Conservation (phyloP, 192 early-diverging fungal species). For the Backusella macrospora region DNA sequence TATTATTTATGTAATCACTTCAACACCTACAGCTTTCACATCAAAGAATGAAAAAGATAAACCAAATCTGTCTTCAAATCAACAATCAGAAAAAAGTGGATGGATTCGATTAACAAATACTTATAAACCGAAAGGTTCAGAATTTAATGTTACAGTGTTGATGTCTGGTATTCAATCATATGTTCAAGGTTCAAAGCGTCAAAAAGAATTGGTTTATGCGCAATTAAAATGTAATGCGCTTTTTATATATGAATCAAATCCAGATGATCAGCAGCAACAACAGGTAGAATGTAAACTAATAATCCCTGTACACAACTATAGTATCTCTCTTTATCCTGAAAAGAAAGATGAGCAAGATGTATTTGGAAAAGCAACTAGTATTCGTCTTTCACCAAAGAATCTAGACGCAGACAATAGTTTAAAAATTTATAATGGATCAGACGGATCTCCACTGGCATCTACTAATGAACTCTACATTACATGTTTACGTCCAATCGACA, state of each 20-base stretch:
- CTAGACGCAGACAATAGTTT: neutral
- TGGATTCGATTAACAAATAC: constrained; percentile 35
- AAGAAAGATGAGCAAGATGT: constrained; percentile 70
- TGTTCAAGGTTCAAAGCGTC: constrained; percentile 11
- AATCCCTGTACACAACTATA: constrained; percentile 72
- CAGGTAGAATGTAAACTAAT: constrained; percentile 46
- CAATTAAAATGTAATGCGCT: constrained; percentile 77
- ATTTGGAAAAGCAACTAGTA: constrained; percentile 71
- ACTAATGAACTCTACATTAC: constrained; percentile 68
- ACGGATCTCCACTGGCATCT: constrained; percentile 40
- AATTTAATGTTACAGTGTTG: constrained; percentile 16
- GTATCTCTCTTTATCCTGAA: constrained; percentile 76
- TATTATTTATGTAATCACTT: constrained; percentile 17
- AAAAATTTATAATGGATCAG: constrained; percentile 32
- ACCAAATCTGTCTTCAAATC: neutral
- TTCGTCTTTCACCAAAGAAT: constrained; percentile 44
- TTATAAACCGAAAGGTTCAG: constrained; percentile 12
- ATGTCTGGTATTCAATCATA: constrained; percentile 23
- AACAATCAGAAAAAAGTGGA: constrained; percentile 30
- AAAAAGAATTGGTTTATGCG: constrained; percentile 54
- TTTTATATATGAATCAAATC: constrained; percentile 71
- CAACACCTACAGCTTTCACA: neutral
- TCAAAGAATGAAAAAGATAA: neutral
- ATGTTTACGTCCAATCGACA: constrained; percentile 66
- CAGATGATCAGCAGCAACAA: neutral